These are phyloP conservation scores for Pythium coloratum DNA, from an alignment of 352 stramenopile genomes.

Conservation along the genomic window DNA sequence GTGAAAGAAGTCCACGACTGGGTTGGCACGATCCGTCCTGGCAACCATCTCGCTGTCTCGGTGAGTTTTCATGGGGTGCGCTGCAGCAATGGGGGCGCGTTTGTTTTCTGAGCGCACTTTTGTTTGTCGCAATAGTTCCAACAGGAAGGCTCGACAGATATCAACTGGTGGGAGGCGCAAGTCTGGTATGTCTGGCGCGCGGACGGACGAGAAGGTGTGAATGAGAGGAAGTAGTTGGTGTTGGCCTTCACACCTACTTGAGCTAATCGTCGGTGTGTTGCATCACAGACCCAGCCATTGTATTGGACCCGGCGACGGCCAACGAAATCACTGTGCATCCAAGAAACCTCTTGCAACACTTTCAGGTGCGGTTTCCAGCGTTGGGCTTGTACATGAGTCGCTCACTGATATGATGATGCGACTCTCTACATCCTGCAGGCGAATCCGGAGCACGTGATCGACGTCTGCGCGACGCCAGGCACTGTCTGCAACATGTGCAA, in stretches of 20 bases:
- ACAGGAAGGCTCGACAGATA: conserved; percentile 56
- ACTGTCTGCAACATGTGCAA: conserved; percentile 49
- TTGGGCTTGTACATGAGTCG: background rate
- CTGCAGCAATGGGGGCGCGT: background rate
- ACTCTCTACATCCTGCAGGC: conserved; percentile 30
- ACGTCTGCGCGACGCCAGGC: conserved; percentile 50
- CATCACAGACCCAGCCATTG: conserved; percentile 45
- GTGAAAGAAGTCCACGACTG: conserved; percentile 58
- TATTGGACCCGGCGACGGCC: conserved; percentile 51
- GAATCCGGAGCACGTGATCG: conserved; percentile 72
- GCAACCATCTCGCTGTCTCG: conserved; percentile 57
- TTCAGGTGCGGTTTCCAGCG: conserved; percentile 38
- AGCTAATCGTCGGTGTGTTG: background rate
- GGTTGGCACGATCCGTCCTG: conserved; percentile 49
- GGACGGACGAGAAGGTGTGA: conserved; percentile 56
- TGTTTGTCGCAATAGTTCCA: conserved; percentile 44
- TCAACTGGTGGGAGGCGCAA: conserved; percentile 81
- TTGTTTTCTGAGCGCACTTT: background rate
- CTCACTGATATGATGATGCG: background rate
- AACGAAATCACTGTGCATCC: conserved; percentile 41
- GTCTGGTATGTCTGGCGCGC: conserved; percentile 81
- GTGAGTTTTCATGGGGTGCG: conserved; percentile 34
- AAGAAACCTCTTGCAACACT: conserved; percentile 54
- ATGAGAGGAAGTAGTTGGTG: background rate
- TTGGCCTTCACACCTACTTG: background rate